Conservation (phyloP, 2,329 filamentous ascomycete species). For the Raffaelea albimanens region DNA sequence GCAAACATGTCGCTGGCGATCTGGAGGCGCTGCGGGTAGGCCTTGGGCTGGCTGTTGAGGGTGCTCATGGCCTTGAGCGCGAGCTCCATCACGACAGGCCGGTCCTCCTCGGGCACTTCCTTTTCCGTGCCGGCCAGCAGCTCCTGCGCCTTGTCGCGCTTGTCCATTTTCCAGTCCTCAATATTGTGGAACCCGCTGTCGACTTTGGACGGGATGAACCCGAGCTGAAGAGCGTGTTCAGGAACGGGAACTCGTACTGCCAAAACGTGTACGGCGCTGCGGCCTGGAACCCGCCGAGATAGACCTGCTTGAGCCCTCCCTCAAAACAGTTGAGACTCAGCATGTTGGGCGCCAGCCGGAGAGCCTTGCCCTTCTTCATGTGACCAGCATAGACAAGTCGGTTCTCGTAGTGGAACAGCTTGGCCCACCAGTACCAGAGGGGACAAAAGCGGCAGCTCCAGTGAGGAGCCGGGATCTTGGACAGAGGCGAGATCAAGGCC, state of each 20-base stretch:
- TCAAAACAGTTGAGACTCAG: not conserved
- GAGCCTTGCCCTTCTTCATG: not conserved
- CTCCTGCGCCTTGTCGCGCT: not conserved
- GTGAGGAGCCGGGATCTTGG: not conserved
- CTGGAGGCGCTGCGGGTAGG: not conserved
- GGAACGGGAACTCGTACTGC: not conserved
- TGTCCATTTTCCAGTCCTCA: not conserved
- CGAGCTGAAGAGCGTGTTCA: not conserved
- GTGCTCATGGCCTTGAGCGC: not conserved
- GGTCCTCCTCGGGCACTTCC: not conserved
- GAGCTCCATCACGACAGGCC: not conserved
- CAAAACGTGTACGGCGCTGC: not conserved
- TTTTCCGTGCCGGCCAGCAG: not conserved
- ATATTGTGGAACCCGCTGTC: not conserved
- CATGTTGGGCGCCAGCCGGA: not conserved
- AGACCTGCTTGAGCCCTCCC: not conserved
- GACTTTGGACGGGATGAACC: not conserved
- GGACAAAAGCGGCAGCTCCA: not conserved
- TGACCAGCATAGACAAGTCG: not conserved
- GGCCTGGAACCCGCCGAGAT: not conserved
- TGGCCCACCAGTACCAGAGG: not conserved
- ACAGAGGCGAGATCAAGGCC: not conserved
- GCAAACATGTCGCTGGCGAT: not conserved
- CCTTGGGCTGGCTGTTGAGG: not conserved
- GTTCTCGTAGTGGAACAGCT: not conserved